Percentiles rank a stretch among this genome's conserved stretches.
phyloP scores from a whole-genome alignment of 116 monocot genomes.

The Trichopus zeylanicus region DNA sequence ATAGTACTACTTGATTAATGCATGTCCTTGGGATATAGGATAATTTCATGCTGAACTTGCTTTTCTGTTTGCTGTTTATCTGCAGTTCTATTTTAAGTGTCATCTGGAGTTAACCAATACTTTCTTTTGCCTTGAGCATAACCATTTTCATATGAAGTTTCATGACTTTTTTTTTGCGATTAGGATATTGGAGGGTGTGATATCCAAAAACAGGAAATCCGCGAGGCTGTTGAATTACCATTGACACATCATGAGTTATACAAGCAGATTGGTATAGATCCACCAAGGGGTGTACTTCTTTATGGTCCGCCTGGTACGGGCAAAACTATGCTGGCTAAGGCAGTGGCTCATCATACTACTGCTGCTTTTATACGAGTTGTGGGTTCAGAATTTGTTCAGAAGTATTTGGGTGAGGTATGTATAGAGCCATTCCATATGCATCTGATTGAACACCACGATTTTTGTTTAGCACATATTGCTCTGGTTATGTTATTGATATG shows the following conservation, averaged over 20 bases:
- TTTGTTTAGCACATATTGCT: not conserved
- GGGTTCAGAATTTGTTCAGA: constrained; percentile 99
- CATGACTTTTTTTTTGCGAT: not conserved
- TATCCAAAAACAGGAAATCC: constrained; percentile 98
- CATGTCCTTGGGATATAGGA: too few species aligned
- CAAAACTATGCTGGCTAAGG: constrained; percentile 99
- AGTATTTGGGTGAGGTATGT: constrained; percentile 97
- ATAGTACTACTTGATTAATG: too few species aligned
- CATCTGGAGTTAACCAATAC: not conserved
- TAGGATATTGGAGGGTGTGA: constrained; percentile 99
- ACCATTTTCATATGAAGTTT: not conserved
- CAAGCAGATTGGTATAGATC: constrained; percentile 99
- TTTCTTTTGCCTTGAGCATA: not conserved
- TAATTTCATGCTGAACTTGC: too few species aligned
- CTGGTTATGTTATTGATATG: not conserved
- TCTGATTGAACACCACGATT: not conserved
- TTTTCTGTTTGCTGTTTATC: too few species aligned
- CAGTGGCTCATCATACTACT: constrained; percentile 98
- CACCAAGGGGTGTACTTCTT: constrained; percentile 94
- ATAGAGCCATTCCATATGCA: not conserved
- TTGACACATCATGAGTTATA: constrained; percentile 95
- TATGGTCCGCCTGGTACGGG: constrained; percentile 99
- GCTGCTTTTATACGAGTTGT: constrained; percentile 99
- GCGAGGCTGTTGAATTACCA: constrained; percentile 96
- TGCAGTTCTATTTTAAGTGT: too few species aligned